phyloP scores from a whole-genome alignment of 2,329 filamentous ascomycete species.

The Pyrenochaeta sp. region DNA sequence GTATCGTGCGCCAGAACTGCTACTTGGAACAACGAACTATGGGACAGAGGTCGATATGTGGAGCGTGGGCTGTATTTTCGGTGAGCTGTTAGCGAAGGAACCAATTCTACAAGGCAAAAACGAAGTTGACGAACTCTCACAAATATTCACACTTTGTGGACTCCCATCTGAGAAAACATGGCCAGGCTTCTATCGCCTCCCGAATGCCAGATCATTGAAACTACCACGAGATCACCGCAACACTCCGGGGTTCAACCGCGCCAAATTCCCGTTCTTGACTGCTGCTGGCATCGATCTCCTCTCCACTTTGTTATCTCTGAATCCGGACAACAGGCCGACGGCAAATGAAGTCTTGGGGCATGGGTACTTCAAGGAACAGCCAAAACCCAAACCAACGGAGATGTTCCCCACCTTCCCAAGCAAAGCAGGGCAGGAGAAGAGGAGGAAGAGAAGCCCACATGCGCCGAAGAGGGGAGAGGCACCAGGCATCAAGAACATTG shows the following conservation, averaged over 20 bases:
- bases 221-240: conserved; percentile 58
- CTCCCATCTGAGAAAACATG: conserved; percentile 83
- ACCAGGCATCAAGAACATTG: conserved; percentile 53
- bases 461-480: conserved; percentile 81
- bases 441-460: conserved; percentile 77
- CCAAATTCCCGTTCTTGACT: conserved; percentile 84
- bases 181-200: conserved; percentile 86
- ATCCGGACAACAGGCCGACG: conserved; percentile 75
- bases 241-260: conserved; percentile 67
- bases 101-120: conserved; percentile 88
- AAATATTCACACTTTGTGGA: conserved; percentile 89
- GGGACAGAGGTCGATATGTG: conserved; percentile 86
- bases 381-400: conserved; percentile 85
- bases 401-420: conserved; percentile 98
- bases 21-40: conserved; percentile 82
- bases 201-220: conserved; percentile 82
- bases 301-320: conserved; percentile 73
- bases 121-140: conserved; percentile 84
- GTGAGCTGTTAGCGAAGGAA: conserved; percentile 83
- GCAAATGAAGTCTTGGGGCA: conserved; percentile 80
- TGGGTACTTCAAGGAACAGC: conserved; percentile 87
- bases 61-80: conserved; percentile 96
- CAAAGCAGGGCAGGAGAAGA: conserved; percentile 89
- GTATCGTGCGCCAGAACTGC: conserved; percentile 92
- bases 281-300: conserved; percentile 76